Conservation (phyloP, 352 stramenopile species). For the Albugo laibachii region DNA sequence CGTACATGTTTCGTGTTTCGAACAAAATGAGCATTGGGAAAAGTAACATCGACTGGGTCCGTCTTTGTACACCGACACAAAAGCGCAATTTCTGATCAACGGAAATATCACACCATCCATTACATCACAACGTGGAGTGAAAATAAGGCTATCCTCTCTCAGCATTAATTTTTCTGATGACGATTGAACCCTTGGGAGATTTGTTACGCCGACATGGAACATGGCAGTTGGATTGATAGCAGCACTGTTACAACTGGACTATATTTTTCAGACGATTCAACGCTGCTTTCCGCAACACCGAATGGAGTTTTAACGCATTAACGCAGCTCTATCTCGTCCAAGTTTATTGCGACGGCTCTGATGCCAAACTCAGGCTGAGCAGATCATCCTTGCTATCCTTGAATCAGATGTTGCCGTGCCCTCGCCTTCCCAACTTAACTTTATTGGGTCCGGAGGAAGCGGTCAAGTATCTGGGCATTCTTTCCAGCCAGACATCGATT, state of each 20-base stretch:
- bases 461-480: conserved; percentile 6
- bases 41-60: too few species aligned
- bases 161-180: conserved; percentile 1
- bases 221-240: too few species aligned
- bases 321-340: conserved; percentile 3
- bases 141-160: too few species aligned
- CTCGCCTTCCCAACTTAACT: neutral
- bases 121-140: too few species aligned
- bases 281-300: neutral
- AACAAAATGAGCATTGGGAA: too few species aligned
- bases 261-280: conserved; percentile 7
- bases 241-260: neutral
- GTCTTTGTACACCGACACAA: too few species aligned
- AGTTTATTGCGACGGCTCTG: conserved; percentile 1
- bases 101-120: too few species aligned
- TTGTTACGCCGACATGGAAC: conserved; percentile 1
- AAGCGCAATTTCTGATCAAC: too few species aligned
- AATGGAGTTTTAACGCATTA: conserved; percentile 2
- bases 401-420: conserved; percentile 1
- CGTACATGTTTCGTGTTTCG: too few species aligned
- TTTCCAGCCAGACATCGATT: conserved; percentile 1
- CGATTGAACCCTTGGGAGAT: conserved; percentile 1
- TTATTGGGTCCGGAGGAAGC: conserved; percentile 2
- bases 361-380: conserved; percentile 1
- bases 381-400: conserved; percentile 5